phyloP scores from a whole-genome alignment of 2,329 filamentous ascomycete genomes.

The Fusarium nurragi region DNA sequence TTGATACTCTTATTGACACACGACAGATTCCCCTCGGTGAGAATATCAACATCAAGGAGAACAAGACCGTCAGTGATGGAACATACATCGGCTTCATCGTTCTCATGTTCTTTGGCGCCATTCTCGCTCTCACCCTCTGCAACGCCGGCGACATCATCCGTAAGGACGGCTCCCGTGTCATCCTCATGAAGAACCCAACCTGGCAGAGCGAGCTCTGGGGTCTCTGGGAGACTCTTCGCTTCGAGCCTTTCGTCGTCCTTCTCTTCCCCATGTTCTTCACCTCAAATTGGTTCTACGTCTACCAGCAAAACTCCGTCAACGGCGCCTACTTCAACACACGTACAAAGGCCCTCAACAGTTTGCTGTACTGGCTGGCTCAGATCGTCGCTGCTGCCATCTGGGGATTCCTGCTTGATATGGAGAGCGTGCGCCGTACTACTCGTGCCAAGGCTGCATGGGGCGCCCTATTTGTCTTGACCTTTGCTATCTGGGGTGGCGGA shows the following conservation, averaged over 20 bases:
- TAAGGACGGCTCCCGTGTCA: conserved; percentile 79
- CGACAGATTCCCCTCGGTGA: conserved; percentile 59
- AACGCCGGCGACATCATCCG: conserved; percentile 79
- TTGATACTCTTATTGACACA: background rate
- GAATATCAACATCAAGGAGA: conserved; percentile 38
- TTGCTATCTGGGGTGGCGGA: conserved; percentile 84
- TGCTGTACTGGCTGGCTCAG: conserved; percentile 76
- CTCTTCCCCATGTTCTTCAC: conserved; percentile 86
- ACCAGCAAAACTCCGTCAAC: conserved; percentile 80
- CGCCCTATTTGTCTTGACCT: conserved; percentile 73
- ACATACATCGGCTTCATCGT: conserved; percentile 91
- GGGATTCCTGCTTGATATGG: conserved; percentile 74
- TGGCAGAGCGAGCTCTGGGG: conserved; percentile 83
- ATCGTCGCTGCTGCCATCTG: conserved; percentile 80
- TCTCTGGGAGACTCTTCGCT: conserved; percentile 75
- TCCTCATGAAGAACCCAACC: conserved; percentile 89
- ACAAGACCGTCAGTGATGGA: conserved; percentile 70
- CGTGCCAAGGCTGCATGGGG: conserved; percentile 73
- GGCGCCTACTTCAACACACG: conserved; percentile 75
- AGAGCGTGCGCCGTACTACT: conserved; percentile 66
- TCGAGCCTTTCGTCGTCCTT: conserved; percentile 74
- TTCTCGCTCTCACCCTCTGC: conserved; percentile 74
- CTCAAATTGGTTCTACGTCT: conserved; percentile 86
- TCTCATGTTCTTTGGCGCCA: conserved; percentile 78
- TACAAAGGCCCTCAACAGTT: conserved; percentile 76